phyloP scores from a whole-genome alignment of 345 rosid genomes.

The Trapa incisa region DNA sequence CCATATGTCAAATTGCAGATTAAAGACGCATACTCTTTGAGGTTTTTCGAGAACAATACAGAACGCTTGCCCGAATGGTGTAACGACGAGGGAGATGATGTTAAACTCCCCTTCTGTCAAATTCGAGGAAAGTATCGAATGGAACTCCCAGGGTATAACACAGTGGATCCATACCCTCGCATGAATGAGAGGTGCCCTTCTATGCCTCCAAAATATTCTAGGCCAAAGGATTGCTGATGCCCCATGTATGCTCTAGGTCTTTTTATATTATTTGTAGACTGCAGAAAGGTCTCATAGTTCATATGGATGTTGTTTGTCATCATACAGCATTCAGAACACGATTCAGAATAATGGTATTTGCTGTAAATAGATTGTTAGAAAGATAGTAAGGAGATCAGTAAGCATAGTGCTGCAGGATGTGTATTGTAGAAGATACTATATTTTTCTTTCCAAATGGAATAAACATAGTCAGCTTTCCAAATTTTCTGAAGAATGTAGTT shows the following conservation, averaged over 20 bases:
- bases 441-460: not conserved
- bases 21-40: conserved; percentile 62
- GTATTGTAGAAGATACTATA: not conserved
- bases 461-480: not conserved
- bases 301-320: not conserved
- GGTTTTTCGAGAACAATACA: conserved; percentile 52
- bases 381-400: not conserved
- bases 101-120: conserved; percentile 79
- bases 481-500: not conserved
- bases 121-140: conserved; percentile 75
- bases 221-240: conserved; percentile 46
- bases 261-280: not conserved
- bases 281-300: not conserved
- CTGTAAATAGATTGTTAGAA: not conserved
- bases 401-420: not conserved
- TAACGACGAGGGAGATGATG: conserved; percentile 51
- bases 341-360: too few species aligned
- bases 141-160: conserved; percentile 80
- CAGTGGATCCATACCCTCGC: conserved; percentile 66
- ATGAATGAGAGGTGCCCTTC: conserved; percentile 85
- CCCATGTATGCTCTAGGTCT: not conserved
- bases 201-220: conserved; percentile 65
- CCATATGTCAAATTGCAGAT: conserved; percentile 8
- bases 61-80: conserved; percentile 88
- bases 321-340: not conserved